Evolutionary conservation across 2,329 filamentous ascomycete genomes (phyloP).

Genomic region (Chaetoscypha palmicola): DNA sequence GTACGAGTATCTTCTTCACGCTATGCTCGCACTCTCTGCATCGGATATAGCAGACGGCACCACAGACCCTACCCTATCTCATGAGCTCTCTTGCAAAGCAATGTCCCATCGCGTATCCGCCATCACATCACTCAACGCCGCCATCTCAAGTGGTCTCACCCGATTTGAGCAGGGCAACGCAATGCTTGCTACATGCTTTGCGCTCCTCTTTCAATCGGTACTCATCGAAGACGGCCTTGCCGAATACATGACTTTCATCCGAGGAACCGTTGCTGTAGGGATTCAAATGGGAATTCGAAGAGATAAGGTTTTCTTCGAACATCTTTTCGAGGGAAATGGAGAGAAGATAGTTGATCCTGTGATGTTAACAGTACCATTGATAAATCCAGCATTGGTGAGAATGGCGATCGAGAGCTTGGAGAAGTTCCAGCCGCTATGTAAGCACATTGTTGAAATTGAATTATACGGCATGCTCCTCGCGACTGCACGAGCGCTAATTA

Average conservation of each 20-base stretch:
- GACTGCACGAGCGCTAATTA: constrained; percentile 34
- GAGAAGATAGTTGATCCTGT: constrained; percentile 35
- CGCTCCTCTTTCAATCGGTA: constrained; percentile 52
- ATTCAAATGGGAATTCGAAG: constrained; percentile 46
- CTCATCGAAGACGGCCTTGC: constrained; percentile 49
- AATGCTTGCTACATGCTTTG: constrained; percentile 52
- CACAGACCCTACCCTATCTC: constrained; percentile 35
- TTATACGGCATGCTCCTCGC: constrained; percentile 40
- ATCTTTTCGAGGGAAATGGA: constrained; percentile 38
- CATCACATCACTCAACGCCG: constrained; percentile 43
- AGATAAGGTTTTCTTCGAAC: constrained; percentile 44
- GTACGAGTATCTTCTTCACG: constrained; percentile 63
- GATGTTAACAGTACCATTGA: constrained; percentile 40
- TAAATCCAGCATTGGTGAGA: constrained; percentile 40
- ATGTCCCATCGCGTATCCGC: constrained; percentile 60
- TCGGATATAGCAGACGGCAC: constrained; percentile 45
- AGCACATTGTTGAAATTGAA: constrained; percentile 38
- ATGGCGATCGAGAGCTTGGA: constrained; percentile 40
- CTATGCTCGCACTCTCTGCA: constrained; percentile 60
- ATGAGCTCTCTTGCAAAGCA: constrained; percentile 38
- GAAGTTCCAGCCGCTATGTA: constrained; percentile 38
- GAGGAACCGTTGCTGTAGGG: constrained; percentile 48
- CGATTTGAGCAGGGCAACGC: constrained; percentile 50
- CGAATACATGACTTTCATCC: constrained; percentile 55
- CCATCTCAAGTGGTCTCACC: constrained; percentile 32